Evolutionary conservation across 164 flowering plant species (phyloP).

Genomic region (Echeveria elegans): DNA sequence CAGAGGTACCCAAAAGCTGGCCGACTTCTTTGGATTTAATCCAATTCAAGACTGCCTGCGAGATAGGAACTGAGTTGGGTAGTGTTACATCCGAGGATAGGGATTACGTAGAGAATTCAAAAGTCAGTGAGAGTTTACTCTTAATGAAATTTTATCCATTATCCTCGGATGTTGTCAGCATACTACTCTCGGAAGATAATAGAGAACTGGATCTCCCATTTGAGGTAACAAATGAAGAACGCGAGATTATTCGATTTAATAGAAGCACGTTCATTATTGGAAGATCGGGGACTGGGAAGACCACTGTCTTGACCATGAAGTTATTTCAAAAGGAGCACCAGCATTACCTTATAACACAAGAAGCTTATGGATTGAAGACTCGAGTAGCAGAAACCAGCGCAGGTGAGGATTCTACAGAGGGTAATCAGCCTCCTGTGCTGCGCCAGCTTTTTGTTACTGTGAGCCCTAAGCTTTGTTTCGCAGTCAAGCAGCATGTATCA

Average conservation of each 20-base stretch:
- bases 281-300: constrained; percentile 21
- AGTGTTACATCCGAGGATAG: background rate
- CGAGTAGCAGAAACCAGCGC: background rate
- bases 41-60: background rate
- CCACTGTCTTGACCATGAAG: constrained; percentile 17
- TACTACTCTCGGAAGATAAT: constrained; percentile 14
- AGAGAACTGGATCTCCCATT: constrained; percentile 20
- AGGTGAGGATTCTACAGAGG: constrained; percentile 7
- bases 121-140: constrained; percentile 14
- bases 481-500: constrained; percentile 43
- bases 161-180: constrained; percentile 14
- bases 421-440: constrained; percentile 7
- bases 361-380: constrained; percentile 12
- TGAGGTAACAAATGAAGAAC: constrained; percentile 8
- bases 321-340: constrained; percentile 20
- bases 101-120: constrained; percentile 2
- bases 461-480: constrained; percentile 11
- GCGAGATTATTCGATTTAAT: background rate
- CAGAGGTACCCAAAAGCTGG: constrained; percentile 12
- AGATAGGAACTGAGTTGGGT: background rate
- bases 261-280: constrained; percentile 12
- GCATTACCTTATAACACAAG: constrained; percentile 25
- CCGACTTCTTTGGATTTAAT: background rate
- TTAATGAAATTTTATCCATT: constrained; percentile 23
- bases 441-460: constrained; percentile 17